A percentile compares a stretch with the other conserved stretches of the same genome.
These are phyloP conservation scores for Phytophthora capsici DNA, from an alignment of 352 stramenopile species.

Conservation along the genomic window DNA sequence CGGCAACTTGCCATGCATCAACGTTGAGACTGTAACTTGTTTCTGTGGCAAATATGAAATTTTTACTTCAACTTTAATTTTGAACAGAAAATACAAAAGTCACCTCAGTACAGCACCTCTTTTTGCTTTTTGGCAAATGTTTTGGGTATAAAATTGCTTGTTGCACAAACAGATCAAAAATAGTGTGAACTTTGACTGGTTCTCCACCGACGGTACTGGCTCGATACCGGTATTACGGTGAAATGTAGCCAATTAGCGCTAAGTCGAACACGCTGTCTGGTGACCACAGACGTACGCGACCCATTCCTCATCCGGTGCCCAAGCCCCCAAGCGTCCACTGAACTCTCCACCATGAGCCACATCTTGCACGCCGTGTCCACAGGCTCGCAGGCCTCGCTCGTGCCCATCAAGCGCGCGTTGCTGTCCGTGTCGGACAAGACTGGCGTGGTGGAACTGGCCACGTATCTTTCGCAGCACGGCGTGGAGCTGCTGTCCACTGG, in stretches of 20 bases:
- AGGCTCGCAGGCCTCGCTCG: conserved; percentile 67
- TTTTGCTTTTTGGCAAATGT: no score
- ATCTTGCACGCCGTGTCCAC: conserved; percentile 84
- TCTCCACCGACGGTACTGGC: no score
- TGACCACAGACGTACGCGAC: neutral
- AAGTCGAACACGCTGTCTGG: conserved; percentile 19
- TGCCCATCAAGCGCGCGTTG: conserved; percentile 96
- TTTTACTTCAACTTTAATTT: no score
- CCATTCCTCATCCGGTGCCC: conserved; percentile 21
- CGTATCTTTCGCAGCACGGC: conserved; percentile 91
- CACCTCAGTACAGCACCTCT: no score
- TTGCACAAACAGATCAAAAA: no score
- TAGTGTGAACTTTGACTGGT: no score
- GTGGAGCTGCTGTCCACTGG: conserved; percentile 99
- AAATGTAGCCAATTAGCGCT: conserved; percentile 28
- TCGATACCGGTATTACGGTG: no score
- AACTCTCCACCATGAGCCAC: conserved; percentile 65
- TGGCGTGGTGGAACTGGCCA: conserved; percentile 97
- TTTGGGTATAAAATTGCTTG: no score
- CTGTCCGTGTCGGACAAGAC: conserved; percentile 99
- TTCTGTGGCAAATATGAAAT: no score
- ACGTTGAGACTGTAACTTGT: no score
- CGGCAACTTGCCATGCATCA: no score
- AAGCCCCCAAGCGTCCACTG: conserved; percentile 18
- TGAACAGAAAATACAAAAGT: no score